Evolutionary conservation across 228 moss, liverwort and hornwort genomes (phyloP), one percentile per base, ranked within the genome.

Genomic region (Sphagnum fallax): DNA sequence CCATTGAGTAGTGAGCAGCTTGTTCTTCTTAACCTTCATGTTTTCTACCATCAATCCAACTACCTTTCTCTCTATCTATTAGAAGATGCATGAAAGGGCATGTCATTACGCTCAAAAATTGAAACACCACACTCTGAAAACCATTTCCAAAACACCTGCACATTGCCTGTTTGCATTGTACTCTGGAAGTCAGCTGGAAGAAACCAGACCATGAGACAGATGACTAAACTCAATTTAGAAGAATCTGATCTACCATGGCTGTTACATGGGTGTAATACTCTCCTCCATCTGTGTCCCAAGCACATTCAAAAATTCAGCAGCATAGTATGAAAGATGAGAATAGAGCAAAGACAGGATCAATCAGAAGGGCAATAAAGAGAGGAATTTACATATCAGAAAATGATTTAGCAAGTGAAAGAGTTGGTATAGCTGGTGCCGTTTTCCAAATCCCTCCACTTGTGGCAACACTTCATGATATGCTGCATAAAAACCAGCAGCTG

Each of bases 381-480:
- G 47, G 59, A 58, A 78, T 84, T 61, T 66, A 91, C 91, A 92
- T 65, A 92, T 80, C 16, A 89, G 75, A 15, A 73, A 85, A 71
- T 92, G 92, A 74, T 92, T 92, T 9, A 92, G 83, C 65, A 92
- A 71, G 76, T 92, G 92, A 67, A 90, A 89, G n/a, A 92, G 73
- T 71, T 92, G 89, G 73, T 92, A 89, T 53, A 92, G 51, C 51
- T 79, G 77, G 68, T 92, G 92, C 60, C 92, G 87, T 67, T 88
- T 65, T 4, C 79, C 77, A 67, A 89, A 92, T 75, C 87, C 89
- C 69, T 89, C 62, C 51, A 83, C 83, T 52, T 74, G 80, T 58
- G 92, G 87, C 58, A 83, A 66, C 55, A 89, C 73, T 69, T 75
- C 70, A 65, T 85, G 82, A 80, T 92, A 92, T 9, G 87, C 74